phyloP scores from a whole-genome alignment of 1,284 basidiomycete species.

The Ceratobasidium sp. region DNA sequence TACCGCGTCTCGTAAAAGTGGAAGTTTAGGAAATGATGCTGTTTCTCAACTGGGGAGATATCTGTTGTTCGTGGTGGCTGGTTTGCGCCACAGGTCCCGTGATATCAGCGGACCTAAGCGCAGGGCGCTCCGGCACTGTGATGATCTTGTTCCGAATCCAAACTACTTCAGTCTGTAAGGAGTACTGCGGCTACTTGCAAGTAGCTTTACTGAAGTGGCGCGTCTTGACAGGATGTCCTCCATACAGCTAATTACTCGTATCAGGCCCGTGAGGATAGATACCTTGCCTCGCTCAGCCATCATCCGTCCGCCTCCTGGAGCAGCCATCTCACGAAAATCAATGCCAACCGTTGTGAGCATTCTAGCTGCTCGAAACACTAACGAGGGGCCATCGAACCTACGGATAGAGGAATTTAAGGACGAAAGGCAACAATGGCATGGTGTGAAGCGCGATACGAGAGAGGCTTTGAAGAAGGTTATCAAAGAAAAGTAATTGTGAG shows the following conservation, averaged over 20 bases:
- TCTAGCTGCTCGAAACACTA: neutral
- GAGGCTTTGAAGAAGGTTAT: slow-evolving; percentile 33
- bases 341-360: neutral
- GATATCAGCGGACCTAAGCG: no score
- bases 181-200: neutral
- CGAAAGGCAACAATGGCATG: slow-evolving; percentile 34
- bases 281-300: slow-evolving; percentile 5
- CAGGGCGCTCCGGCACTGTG: no score
- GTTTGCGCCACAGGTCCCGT: no score
- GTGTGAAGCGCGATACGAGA: slow-evolving; percentile 34
- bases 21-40: no score
- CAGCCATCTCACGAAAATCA: neutral
- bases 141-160: no score
- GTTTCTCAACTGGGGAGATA: no score
- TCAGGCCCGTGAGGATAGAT: slow-evolving; percentile 19
- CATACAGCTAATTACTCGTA: slow-evolving; percentile 9
- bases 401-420: slow-evolving; percentile 42
- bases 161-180: neutral
- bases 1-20: no score
- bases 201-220: neutral
- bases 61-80: no score
- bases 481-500: slow-evolving; percentile 37
- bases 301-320: neutral
- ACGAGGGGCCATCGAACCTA: slow-evolving; percentile 34
- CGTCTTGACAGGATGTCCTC: slow-evolving; percentile 5